Evolutionary conservation across 345 rosid genomes (phyloP).

Genomic region (Streptanthus diversifolius): DNA sequence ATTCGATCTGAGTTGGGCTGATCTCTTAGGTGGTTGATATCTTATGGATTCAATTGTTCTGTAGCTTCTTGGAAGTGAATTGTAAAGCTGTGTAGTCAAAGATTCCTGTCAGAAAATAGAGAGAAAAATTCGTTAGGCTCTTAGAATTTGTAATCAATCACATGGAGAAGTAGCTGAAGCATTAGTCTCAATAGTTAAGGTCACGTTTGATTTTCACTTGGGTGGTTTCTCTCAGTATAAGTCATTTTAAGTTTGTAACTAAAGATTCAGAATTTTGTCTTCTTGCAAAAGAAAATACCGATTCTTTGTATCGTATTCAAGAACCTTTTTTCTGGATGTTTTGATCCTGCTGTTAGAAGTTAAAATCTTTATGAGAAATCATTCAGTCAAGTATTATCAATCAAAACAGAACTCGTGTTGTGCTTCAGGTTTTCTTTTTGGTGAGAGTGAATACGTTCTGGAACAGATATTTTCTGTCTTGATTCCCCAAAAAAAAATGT

Average conservation of each 20-base stretch:
- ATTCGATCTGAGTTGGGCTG: conserved; percentile 9
- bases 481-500: background rate
- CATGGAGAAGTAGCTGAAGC: background rate
- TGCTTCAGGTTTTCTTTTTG: background rate
- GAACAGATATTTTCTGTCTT: background rate
- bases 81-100: background rate
- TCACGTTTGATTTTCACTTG: background rate
- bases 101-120: background rate
- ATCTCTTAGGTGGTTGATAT: background rate
- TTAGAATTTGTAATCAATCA: too few species aligned
- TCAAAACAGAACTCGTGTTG: background rate
- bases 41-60: background rate
- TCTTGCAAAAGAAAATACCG: background rate
- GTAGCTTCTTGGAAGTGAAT: background rate
- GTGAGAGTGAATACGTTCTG: background rate
- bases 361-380: background rate
- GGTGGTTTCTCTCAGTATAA: background rate
- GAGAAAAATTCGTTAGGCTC: too few species aligned
- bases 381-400: background rate
- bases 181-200: background rate
- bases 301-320: background rate
- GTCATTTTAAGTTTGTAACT: background rate
- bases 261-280: background rate
- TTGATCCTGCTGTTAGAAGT: background rate
- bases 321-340: background rate